A percentile compares a stretch with the other conserved stretches of the same genome.
Evolutionary conservation across 2,329 filamentous ascomycete genomes (phyloP).

Genomic region (Fusarium liriodendri): DNA sequence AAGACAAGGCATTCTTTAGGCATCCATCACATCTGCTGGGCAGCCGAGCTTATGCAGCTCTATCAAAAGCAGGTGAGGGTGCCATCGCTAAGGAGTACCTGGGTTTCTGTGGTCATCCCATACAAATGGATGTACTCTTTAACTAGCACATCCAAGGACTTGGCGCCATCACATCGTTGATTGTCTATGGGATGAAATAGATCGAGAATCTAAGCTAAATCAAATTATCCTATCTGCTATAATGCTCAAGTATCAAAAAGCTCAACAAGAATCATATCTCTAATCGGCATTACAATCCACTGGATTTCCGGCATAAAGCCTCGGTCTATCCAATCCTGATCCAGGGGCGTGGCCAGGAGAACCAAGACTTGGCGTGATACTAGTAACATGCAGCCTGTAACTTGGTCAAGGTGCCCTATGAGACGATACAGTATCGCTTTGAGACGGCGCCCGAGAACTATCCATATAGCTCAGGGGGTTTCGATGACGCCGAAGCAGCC

Average conservation of each 20-base stretch:
- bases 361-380: rapidly evolving
- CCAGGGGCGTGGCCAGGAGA: not conserved
- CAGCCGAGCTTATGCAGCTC: not conserved
- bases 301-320: not conserved
- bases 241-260: not conserved
- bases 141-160: not conserved
- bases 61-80: not conserved
- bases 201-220: not conserved
- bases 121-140: not conserved
- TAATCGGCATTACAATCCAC: not conserved
- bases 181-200: not conserved
- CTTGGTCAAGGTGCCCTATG: not conserved
- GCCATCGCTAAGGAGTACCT: not conserved
- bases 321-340: not conserved
- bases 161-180: not conserved
- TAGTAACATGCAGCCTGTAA: not conserved
- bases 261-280: not conserved
- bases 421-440: not conserved
- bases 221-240: not conserved
- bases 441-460: not conserved
- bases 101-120: not conserved
- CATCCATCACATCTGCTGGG: not conserved
- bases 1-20: not conserved
- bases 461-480: not conserved
- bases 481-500: not conserved